phyloP scores from a whole-genome alignment of 2,329 filamentous ascomycete genomes.

The Fusarium illudens region DNA sequence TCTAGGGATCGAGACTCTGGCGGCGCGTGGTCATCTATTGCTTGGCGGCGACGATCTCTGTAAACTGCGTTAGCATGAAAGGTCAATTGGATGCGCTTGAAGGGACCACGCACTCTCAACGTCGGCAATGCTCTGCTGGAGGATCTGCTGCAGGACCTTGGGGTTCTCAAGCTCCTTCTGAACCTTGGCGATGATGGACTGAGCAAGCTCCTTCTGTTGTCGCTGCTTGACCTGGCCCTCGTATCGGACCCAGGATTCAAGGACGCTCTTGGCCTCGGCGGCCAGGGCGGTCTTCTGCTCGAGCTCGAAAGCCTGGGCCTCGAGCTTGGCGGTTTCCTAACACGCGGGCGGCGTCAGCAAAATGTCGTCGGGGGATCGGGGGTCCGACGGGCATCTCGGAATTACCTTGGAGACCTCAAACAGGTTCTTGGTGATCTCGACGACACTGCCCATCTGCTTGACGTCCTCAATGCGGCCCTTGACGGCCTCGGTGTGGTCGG shows the following conservation, averaged over 20 bases:
- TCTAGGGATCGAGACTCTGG: constrained; percentile 50
- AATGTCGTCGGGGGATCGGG: not conserved
- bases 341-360: constrained; percentile 40
- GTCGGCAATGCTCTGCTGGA: constrained; percentile 94
- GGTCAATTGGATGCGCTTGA: not conserved
- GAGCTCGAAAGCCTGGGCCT: constrained; percentile 95
- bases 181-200: constrained; percentile 95
- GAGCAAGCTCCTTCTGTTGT: constrained; percentile 95
- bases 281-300: constrained; percentile 95
- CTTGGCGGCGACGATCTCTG: constrained; percentile 71
- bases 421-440: constrained; percentile 95
- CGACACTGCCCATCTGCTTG: constrained; percentile 90
- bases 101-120: constrained; percentile 78
- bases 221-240: constrained; percentile 98
- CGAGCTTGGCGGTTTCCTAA: constrained; percentile 95
- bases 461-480: constrained; percentile 94
- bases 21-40: constrained; percentile 61
- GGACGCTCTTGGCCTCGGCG: constrained; percentile 90
- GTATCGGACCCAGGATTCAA: constrained; percentile 99
- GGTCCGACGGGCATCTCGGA: constrained; percentile 13
- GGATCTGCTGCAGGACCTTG: constrained; percentile 95
- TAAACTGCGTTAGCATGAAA: constrained; percentile 47
- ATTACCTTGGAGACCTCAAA: constrained; percentile 98
- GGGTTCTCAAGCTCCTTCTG: constrained; percentile 99
- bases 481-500: constrained; percentile 95